Evolutionary conservation across 2,329 filamentous ascomycete species (phyloP).

Genomic region (Aspergillus persii): DNA sequence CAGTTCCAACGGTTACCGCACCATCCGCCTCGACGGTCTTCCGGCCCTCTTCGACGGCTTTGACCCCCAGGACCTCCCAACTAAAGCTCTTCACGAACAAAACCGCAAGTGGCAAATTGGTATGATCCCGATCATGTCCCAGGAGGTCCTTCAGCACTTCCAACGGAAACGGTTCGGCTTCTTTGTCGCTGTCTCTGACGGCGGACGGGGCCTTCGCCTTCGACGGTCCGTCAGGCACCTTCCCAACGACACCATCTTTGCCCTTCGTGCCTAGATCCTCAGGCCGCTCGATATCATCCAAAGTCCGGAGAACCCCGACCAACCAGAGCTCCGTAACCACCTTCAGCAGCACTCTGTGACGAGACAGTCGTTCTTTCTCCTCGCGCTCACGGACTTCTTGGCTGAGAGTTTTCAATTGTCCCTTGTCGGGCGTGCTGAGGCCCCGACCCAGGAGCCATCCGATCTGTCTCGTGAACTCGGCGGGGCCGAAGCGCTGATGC

Average conservation of each 20-base stretch:
- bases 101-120: slow-evolving; percentile 86
- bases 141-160: slow-evolving; percentile 97
- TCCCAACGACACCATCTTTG: slow-evolving; percentile 53
- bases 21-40: slow-evolving; percentile 83
- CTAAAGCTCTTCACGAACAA: slow-evolving; percentile 94
- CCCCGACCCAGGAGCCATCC: slow-evolving; percentile 91
- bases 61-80: slow-evolving; percentile 90
- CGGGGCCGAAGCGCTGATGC: slow-evolving; percentile 88
- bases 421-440: slow-evolving; percentile 85
- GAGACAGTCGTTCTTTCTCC: slow-evolving; percentile 85
- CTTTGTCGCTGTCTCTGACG: slow-evolving; percentile 59
- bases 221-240: slow-evolving; percentile 53
- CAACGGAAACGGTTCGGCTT: slow-evolving; percentile 87
- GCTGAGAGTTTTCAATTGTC: slow-evolving; percentile 71
- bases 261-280: slow-evolving; percentile 57
- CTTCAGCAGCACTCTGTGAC: slow-evolving; percentile 81
- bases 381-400: slow-evolving; percentile 87
- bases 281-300: slow-evolving; percentile 66
- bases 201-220: slow-evolving; percentile 64
- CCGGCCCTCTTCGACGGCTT: slow-evolving; percentile 69
- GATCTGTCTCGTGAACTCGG: slow-evolving; percentile 85
- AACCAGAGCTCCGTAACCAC: slow-evolving; percentile 97
- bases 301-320: slow-evolving; percentile 78
- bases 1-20: slow-evolving; percentile 52
- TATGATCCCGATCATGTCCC: slow-evolving; percentile 87